These are phyloP conservation scores for Trichoderma cornu-damae DNA, from an alignment of 2,329 filamentous ascomycete genomes.

Conservation along the genomic window DNA sequence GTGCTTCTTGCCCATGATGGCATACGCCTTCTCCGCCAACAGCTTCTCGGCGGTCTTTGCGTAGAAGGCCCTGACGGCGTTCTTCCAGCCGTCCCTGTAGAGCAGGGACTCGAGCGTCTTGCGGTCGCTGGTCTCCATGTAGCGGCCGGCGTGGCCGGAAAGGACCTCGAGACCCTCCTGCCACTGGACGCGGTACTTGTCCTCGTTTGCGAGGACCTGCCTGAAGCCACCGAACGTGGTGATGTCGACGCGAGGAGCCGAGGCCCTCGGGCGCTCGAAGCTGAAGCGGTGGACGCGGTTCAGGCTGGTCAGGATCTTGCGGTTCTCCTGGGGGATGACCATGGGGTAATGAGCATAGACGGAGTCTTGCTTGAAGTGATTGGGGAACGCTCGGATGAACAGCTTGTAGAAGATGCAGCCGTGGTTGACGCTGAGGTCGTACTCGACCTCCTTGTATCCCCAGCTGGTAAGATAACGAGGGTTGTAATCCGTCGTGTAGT, in stretches of 20 bases:
- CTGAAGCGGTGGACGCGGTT: slow-evolving; percentile 64
- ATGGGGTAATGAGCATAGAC: slow-evolving; percentile 79
- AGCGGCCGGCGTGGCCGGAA: slow-evolving; percentile 3
- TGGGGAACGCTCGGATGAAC: slow-evolving; percentile 71
- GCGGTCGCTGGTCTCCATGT: slow-evolving; percentile 29
- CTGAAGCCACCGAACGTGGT: slow-evolving; percentile 57
- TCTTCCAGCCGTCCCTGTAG: slow-evolving; percentile 57
- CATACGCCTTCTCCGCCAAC: slow-evolving; percentile 60
- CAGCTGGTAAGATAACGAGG: slow-evolving; percentile 74
- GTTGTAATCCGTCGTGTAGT: slow-evolving; percentile 74
- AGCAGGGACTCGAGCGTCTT: slow-evolving; percentile 53
- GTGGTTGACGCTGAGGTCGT: slow-evolving; percentile 69
- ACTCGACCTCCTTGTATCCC: slow-evolving; percentile 71
- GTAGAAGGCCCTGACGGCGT: slow-evolving; percentile 63
- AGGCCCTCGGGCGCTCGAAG: slow-evolving; percentile 56
- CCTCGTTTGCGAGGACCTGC: slow-evolving; percentile 55
- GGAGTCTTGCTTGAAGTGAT: slow-evolving; percentile 71
- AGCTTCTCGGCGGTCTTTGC: slow-evolving; percentile 56
- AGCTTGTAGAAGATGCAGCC: slow-evolving; percentile 84
- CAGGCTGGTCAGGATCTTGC: slow-evolving; percentile 62
- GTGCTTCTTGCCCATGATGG: slow-evolving; percentile 50
- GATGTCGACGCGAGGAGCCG: slow-evolving; percentile 49
- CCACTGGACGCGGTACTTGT: slow-evolving; percentile 62
- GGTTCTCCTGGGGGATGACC: slow-evolving; percentile 65
- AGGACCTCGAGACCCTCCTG: slow-evolving; percentile 58